Evolutionary conservation across 768 basidiomycete species (phyloP).

Genomic region (Pleurotus ostreatus): DNA sequence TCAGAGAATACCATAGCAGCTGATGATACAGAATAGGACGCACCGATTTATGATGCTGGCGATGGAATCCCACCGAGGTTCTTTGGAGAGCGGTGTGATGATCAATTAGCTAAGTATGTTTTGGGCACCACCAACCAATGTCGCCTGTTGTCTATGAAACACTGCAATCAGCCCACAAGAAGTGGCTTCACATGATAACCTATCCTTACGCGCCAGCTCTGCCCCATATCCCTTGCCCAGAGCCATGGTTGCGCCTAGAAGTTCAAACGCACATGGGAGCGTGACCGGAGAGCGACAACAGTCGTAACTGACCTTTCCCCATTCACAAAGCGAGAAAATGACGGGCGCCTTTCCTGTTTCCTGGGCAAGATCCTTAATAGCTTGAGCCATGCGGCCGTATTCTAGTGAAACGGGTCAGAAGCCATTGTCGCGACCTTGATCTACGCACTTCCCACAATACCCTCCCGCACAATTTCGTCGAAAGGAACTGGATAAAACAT

Average conservation of each 20-base stretch:
- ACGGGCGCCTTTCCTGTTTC: constrained; percentile 49
- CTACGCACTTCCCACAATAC: constrained; percentile 49
- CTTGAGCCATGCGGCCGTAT: constrained; percentile 56
- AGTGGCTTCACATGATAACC: neutral
- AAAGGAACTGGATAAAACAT: constrained; percentile 39
- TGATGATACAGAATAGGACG: constrained; percentile 1
- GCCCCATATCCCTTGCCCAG: constrained; percentile 37
- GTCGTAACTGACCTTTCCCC: constrained; percentile 50
- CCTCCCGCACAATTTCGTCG: constrained; percentile 50
- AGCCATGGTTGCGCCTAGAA: constrained; percentile 53
- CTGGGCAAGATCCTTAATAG: constrained; percentile 46
- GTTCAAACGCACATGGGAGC: neutral
- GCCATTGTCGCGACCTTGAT: neutral
- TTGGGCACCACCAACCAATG: neutral
- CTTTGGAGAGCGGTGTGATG: neutral
- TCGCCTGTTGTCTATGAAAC: constrained; percentile 38
- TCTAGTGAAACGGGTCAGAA: constrained; percentile 30
- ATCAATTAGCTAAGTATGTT: neutral
- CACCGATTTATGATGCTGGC: constrained; percentile 58
- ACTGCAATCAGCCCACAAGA: neutral
- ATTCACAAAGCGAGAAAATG: constrained; percentile 60
- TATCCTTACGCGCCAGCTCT: constrained; percentile 62
- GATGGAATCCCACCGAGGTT: constrained; percentile 49
- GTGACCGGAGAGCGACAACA: neutral
- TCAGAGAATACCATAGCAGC: neutral